These are phyloP conservation scores for Beauveria varroae DNA, from an alignment of 2,329 filamentous ascomycete genomes.

Conservation along the genomic window DNA sequence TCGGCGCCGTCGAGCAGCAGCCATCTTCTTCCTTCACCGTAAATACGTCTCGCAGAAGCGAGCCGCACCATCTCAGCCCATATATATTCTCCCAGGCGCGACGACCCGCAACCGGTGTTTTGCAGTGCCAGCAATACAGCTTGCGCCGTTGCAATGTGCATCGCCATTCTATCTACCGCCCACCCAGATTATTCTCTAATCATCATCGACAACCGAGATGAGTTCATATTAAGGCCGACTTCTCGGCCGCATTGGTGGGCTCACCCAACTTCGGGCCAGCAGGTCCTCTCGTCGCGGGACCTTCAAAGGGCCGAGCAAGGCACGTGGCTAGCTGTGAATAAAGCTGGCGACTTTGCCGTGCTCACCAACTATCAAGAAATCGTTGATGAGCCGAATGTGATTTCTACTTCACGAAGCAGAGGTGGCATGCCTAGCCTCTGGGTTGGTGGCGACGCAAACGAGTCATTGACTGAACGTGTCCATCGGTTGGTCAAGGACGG, in stretches of 20 bases:
- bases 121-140: constrained; percentile 30
- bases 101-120: not conserved
- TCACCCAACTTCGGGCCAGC: constrained; percentile 31
- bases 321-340: constrained; percentile 59
- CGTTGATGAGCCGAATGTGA: constrained; percentile 36
- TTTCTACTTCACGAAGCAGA: constrained; percentile 37
- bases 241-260: constrained; percentile 59
- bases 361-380: constrained; percentile 61
- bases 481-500: constrained; percentile 42
- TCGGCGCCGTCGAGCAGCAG: not conserved
- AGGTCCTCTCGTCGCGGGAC: constrained; percentile 53
- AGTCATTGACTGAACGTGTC: constrained; percentile 44
- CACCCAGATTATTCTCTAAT: constrained; percentile 71
- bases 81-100: not conserved
- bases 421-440: constrained; percentile 58
- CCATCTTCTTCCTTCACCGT: not conserved
- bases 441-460: constrained; percentile 43
- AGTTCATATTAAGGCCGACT: constrained; percentile 58
- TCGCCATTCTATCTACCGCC: constrained; percentile 66
- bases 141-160: constrained; percentile 70
- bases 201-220: constrained; percentile 71
- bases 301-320: constrained; percentile 54
- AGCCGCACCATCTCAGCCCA: not conserved
- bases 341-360: constrained; percentile 52
- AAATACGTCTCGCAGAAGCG: not conserved